Evolutionary conservation across 208 protist species (phyloP).

Genomic region (Leishmania aethiopica): DNA sequence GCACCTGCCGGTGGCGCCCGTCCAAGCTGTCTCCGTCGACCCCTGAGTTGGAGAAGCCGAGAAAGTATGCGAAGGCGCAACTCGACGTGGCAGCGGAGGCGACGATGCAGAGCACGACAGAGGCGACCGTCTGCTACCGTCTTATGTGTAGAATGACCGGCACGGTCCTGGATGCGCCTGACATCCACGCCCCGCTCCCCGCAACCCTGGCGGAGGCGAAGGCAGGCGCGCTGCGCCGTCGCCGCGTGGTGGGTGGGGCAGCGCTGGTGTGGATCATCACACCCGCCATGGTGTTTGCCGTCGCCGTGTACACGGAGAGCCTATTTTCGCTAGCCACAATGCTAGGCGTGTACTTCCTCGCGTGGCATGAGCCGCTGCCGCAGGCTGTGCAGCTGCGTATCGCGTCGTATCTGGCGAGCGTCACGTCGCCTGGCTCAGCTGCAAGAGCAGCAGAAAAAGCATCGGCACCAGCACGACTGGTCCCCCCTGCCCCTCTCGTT

Average conservation of each 20-base stretch:
- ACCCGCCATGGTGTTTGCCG: slow-evolving; percentile 73
- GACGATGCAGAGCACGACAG: slow-evolving; percentile 3
- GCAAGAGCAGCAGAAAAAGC: neutral
- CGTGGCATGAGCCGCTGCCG: slow-evolving; percentile 31
- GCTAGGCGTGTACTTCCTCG: slow-evolving; percentile 58
- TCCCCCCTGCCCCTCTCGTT: neutral
- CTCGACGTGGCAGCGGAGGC: neutral
- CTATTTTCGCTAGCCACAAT: slow-evolving; percentile 66
- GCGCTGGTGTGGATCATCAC: slow-evolving; percentile 62
- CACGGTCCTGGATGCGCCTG: slow-evolving; percentile 14
- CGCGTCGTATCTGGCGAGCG: neutral
- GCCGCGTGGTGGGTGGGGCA: slow-evolving; percentile 53
- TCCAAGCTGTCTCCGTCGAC: neutral
- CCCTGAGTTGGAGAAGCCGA: neutral
- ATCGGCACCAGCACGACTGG: neutral
- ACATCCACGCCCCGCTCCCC: slow-evolving; percentile 14
- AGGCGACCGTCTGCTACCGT: slow-evolving; percentile 19
- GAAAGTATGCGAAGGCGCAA: neutral
- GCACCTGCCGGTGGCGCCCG: slow-evolving; percentile 15
- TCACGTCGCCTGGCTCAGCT: neutral
- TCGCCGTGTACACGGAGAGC: slow-evolving; percentile 80
- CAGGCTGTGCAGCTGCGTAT: slow-evolving; percentile 22
- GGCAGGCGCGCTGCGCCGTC: slow-evolving; percentile 10
- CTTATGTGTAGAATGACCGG: slow-evolving; percentile 22
- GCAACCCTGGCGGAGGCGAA: slow-evolving; percentile 1